phyloP scores from a whole-genome alignment of 1,284 basidiomycete genomes.

The Stereum hirsutum region DNA sequence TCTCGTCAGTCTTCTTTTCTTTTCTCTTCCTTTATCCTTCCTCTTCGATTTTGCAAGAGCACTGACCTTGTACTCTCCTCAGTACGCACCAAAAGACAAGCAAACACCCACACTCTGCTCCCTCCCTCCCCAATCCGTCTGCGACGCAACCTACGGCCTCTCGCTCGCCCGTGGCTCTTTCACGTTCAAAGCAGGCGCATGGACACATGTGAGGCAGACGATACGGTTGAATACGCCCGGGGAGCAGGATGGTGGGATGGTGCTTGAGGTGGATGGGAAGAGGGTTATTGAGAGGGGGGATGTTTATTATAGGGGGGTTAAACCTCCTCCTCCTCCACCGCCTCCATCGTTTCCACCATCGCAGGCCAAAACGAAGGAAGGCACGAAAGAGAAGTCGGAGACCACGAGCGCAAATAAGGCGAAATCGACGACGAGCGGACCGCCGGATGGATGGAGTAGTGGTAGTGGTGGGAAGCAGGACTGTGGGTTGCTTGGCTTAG shows the following conservation, averaged over 20 bases:
- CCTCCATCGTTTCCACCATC: slow-evolving; percentile 1
- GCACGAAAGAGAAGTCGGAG: neutral
- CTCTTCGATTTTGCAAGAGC: slow-evolving; percentile 1
- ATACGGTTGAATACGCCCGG: slow-evolving; percentile 66
- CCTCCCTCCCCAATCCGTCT: slow-evolving; percentile 46
- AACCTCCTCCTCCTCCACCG: slow-evolving; percentile 8
- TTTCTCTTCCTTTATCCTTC: neutral
- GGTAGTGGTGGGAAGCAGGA: too few relatives aligned
- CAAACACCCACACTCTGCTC: slow-evolving; percentile 50
- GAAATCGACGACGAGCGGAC: neutral
- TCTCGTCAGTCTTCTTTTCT: slow-evolving; percentile 35
- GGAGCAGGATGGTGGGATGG: slow-evolving; percentile 25
- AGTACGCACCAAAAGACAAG: slow-evolving; percentile 53
- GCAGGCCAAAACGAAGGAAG: neutral
- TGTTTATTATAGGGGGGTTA: slow-evolving; percentile 47
- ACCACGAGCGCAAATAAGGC: neutral
- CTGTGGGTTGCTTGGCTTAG: too few relatives aligned
- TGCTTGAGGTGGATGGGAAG: slow-evolving; percentile 42
- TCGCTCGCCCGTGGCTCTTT: slow-evolving; percentile 73
- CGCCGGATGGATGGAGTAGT: too few relatives aligned
- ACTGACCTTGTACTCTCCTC: slow-evolving; percentile 11
- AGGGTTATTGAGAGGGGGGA: slow-evolving; percentile 43
- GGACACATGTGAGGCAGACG: slow-evolving; percentile 60
- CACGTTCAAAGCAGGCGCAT: slow-evolving; percentile 48
- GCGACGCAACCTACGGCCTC: slow-evolving; percentile 56